Base-by-base conservation (phyloP, 1,139 yeast genomes). In the Taphrina confusa region DNA sequence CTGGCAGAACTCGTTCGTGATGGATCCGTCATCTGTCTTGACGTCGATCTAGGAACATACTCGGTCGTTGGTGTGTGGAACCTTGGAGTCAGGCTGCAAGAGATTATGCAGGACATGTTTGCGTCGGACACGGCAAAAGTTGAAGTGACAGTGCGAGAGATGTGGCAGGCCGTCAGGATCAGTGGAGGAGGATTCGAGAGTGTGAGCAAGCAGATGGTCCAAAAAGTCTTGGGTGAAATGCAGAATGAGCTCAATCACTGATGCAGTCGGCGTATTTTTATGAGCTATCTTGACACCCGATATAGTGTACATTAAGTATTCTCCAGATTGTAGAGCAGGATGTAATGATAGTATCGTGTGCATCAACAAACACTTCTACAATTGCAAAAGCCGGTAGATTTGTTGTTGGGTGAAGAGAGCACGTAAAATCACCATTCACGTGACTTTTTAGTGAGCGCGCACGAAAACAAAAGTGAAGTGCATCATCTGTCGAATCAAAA, bases 1-100 rank as follows among this genome's bases (percentile, higher is more conserved):
- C 34, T 52, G 1, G 55, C 39, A 16, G 57, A 44, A 20, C 54
- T 59, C 31, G 54, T 59, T 18, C 28, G 45, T 11, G 49, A 52
- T 28, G 61, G 61, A n/a, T 8, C 55, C 1, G 27, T 59, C 31
- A 11, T 52, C 5, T 31, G 23, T 25, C 11, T 36, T n/a, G 46
- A 45, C 27, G 25, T 23, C 14, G 25, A 27, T 4, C 20, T 14
- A 12, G 59, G 59, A 11, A 42, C 47, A 14, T 59, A 33, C 31
- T 33, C 47, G 18, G 49, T 56, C 12, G 33, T 59, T 2, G 61
- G 61, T 2, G 23, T 25, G n/a, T 59, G 61, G 61, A 59, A 59
- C 36, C 47, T 59, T 12, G 55, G 54, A n/a, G 23, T 36, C 20
- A 18, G 28, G 4, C 25, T 59, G 37, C 52, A 28, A 22, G 28